Base-by-base conservation (phyloP, 768 basidiomycete species). In the Phlegmacium glaucopus region DNA sequence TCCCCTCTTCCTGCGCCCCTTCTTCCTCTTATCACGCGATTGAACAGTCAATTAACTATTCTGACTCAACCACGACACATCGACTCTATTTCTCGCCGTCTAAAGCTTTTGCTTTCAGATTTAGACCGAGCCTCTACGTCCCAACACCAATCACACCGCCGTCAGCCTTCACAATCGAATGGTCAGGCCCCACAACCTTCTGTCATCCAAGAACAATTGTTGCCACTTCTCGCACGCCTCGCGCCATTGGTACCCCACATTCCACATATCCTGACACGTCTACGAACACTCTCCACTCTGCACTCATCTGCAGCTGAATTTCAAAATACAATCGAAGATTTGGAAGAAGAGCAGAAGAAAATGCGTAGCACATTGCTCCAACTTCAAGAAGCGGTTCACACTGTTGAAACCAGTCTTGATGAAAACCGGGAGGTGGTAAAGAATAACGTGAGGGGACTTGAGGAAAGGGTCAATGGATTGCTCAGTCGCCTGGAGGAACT, bases 1-100 rank as follows among this genome's bases (percentile, higher is more conserved):
- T 79, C 87, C 0, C 84, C 85, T 1, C 73, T 92, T 13, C 86
- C 90, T 0, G 77, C 85, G 5, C 89, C 90, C 3, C 73, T 97
- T n/a, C 70, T 96, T 4, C 85, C 90, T 0, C 78, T 90, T 41
- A 76, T 97, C 44, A 79, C 80, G 13, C 82, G 89, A 37, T 80
- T 97, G 37, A 92, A 90, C 59, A 81, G 82, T 16, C 93, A 96
- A 62, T 72, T 98, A 17, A 80, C 84, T 6, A 74, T 97, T 12
- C 82, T 99, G 39, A 90, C 95, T 0, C 94, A 97, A 69, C 95
- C 96, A 0, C 83, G 94, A 12, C 94, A 98, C 61, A 85, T 98
- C 42, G 96, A 99, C 65, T 89, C 92, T 9, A 88, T 97, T 52
- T 94, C 94, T 2, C 82, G 95, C 4, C 85, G 95, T 4, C 79